Percentiles rank a stretch among this genome's conserved stretches.
These are phyloP conservation scores for Vigna trinervia DNA, from an alignment of 306 rosid genomes.

Conservation along the genomic window DNA sequence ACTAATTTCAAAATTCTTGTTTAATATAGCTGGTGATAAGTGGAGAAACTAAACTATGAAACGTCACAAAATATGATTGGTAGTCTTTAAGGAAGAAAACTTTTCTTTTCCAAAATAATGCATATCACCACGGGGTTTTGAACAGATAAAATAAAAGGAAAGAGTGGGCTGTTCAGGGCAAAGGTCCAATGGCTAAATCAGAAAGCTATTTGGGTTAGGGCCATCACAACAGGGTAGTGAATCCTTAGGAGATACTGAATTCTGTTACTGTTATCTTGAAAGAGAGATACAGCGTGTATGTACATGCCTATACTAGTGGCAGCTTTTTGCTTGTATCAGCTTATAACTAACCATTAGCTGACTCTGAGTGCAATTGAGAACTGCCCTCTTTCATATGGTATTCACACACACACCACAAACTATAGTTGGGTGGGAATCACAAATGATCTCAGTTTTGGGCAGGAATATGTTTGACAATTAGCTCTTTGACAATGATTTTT, in stretches of 20 bases:
- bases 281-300: too few relatives aligned
- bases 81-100: constrained; percentile 1
- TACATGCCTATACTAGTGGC: too few relatives aligned
- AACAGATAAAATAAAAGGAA: neutral
- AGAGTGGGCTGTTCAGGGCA: neutral
- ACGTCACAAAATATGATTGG: constrained; percentile 16
- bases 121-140: neutral
- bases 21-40: constrained; percentile 32
- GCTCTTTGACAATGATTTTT: too few relatives aligned
- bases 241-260: neutral
- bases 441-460: too few relatives aligned
- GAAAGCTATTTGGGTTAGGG: constrained; percentile 14
- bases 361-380: too few relatives aligned
- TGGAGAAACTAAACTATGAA: neutral
- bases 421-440: too few relatives aligned
- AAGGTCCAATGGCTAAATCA: neutral
- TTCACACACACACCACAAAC: too few relatives aligned
- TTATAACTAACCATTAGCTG: too few relatives aligned
- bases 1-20: constrained; percentile 18
- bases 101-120: neutral
- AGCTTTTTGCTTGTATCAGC: too few relatives aligned
- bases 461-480: too few relatives aligned
- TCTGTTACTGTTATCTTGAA: too few relatives aligned
- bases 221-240: neutral
- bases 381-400: too few relatives aligned